Evolutionary conservation across 192 early-diverging fungal species (phyloP).

Genomic region (Mortierella alpina): DNA sequence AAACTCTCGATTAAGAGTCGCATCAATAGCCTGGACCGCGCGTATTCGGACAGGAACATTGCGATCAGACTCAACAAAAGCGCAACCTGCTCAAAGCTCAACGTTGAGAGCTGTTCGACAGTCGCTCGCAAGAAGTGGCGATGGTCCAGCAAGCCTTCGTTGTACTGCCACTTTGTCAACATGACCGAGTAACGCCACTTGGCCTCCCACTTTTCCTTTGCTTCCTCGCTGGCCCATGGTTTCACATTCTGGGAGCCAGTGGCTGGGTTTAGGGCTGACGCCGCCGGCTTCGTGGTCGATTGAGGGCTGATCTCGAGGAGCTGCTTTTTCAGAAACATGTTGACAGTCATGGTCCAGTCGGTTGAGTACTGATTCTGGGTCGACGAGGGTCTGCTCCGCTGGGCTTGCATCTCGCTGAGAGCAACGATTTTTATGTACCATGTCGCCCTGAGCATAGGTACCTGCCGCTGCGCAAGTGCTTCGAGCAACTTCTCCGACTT

Average conservation of each 20-base stretch:
- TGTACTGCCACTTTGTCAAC: slow-evolving; percentile 68
- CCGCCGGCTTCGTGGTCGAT: slow-evolving; percentile 17
- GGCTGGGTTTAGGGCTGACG: slow-evolving; percentile 26
- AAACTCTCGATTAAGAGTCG: slow-evolving; percentile 64
- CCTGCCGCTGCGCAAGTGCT: slow-evolving; percentile 58
- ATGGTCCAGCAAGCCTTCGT: slow-evolving; percentile 64
- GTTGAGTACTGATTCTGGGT: slow-evolving; percentile 39
- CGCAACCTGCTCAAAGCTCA: slow-evolving; percentile 53
- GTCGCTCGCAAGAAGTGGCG: slow-evolving; percentile 62
- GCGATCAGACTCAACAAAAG: slow-evolving; percentile 61
- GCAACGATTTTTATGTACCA: slow-evolving; percentile 81
- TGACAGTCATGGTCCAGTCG: slow-evolving; percentile 62
- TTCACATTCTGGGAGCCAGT: slow-evolving; percentile 42
- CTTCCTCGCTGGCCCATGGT: slow-evolving; percentile 60
- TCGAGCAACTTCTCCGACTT: slow-evolving; percentile 74
- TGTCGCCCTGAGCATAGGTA: slow-evolving; percentile 71
- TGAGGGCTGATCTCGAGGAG: slow-evolving; percentile 55
- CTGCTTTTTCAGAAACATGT: slow-evolving; percentile 57
- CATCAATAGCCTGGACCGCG: slow-evolving; percentile 63
- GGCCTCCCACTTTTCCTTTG: slow-evolving; percentile 56
- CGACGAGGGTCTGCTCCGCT: slow-evolving; percentile 16
- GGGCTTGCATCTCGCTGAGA: slow-evolving; percentile 66
- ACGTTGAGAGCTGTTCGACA: slow-evolving; percentile 52
- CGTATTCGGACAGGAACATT: slow-evolving; percentile 64
- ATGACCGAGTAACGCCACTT: slow-evolving; percentile 61